These are phyloP conservation scores for Nemania sp. DNA, from an alignment of 2,329 filamentous ascomycete species.

Conservation along the genomic window DNA sequence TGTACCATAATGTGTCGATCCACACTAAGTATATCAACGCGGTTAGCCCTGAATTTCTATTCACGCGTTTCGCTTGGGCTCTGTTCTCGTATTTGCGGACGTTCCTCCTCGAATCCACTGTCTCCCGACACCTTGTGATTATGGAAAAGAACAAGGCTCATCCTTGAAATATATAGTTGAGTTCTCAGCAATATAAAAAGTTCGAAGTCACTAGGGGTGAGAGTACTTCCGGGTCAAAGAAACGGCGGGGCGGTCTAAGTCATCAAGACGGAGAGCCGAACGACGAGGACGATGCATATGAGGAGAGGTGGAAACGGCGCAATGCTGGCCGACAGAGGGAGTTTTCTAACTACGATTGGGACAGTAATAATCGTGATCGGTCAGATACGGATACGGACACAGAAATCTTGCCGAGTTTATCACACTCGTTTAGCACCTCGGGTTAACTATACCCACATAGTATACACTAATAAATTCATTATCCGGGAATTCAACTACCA, in stretches of 20 bases:
- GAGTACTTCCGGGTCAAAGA: not conserved
- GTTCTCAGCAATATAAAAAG: not conserved
- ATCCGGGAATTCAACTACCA: too few species aligned
- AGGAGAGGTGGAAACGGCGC: not conserved
- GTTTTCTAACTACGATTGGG: not conserved
- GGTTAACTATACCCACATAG: too few species aligned
- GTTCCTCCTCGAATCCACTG: not conserved
- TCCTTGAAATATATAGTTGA: not conserved
- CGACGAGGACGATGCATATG: constrained; percentile 1
- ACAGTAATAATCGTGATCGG: not conserved
- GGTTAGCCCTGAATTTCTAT: constrained; percentile 6
- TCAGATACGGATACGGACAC: not conserved
- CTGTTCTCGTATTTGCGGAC: constrained; percentile 1
- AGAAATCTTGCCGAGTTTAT: not conserved
- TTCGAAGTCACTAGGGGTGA: not conserved
- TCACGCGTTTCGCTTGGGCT: constrained; percentile 10
- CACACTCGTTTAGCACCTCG: not conserved
- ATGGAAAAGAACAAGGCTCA: not conserved
- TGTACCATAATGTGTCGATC: constrained; percentile 3
- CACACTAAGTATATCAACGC: not conserved
- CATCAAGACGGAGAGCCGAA: not conserved
- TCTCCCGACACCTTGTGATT: not conserved
- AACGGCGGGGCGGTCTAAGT: constrained; percentile 1
- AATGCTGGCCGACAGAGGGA: not conserved
- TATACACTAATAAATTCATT: too few species aligned